These are phyloP conservation scores for Metschnikowia continentalis DNA, from an alignment of 805 yeast species.

Conservation along the genomic window DNA sequence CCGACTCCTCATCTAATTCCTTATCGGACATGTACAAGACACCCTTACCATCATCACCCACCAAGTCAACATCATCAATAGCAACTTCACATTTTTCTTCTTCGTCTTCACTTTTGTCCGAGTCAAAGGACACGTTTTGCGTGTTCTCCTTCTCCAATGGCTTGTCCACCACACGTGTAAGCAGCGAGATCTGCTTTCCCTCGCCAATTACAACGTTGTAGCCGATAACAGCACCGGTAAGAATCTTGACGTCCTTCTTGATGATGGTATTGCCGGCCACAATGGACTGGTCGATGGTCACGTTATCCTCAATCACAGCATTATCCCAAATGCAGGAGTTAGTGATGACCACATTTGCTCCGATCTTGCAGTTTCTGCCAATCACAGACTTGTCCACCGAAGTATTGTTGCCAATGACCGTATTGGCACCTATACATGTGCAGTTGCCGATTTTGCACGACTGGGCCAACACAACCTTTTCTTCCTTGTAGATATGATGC, in stretches of 20 bases:
- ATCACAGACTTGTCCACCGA: constrained; percentile 64
- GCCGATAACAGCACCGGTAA: constrained; percentile 77
- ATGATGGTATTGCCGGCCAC: constrained; percentile 64
- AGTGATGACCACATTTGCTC: constrained; percentile 63
- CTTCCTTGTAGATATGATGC: constrained; percentile 85
- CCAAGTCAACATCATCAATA: constrained; percentile 23
- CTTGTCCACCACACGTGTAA: constrained; percentile 49
- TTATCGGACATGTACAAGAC: constrained; percentile 45
- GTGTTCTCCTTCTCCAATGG: constrained; percentile 36
- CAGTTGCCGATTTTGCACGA: constrained; percentile 80
- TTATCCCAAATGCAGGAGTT: constrained; percentile 89
- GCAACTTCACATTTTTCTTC: constrained; percentile 17
- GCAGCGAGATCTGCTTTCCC: constrained; percentile 43
- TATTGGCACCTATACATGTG: constrained; percentile 76
- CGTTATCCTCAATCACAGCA: constrained; percentile 64
- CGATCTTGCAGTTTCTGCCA: constrained; percentile 84
- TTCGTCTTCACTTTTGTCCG: constrained; percentile 34
- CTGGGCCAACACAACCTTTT: constrained; percentile 84
- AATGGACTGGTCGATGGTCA: constrained; percentile 56
- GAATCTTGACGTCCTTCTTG: constrained; percentile 47
- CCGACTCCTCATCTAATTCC: constrained; percentile 34
- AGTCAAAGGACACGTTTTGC: constrained; percentile 32
- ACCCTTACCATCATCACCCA: constrained; percentile 52
- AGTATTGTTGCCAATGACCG: constrained; percentile 75
- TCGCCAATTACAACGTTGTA: constrained; percentile 65